phyloP scores from a whole-genome alignment of 208 protist species.

The Borovskyia barvae region DNA sequence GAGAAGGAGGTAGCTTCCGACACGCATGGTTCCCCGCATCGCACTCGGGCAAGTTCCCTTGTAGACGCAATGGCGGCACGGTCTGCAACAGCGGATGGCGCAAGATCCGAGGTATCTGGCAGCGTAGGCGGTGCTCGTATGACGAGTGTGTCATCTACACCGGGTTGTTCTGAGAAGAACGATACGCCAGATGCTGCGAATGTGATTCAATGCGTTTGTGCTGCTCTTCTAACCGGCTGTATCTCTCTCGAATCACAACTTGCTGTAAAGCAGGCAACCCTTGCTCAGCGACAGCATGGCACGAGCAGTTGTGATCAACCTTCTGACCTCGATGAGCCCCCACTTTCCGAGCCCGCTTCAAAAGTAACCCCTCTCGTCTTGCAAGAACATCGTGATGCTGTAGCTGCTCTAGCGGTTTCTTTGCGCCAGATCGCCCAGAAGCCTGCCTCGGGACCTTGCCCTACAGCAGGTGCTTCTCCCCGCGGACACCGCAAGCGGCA shows the following conservation, averaged over 20 bases:
- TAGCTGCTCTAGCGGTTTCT: conserved; percentile 27
- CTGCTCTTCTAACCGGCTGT: conserved; percentile 50
- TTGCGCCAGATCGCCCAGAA: conserved; percentile 23
- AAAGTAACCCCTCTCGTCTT: conserved; percentile 13
- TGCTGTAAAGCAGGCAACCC: conserved; percentile 9
- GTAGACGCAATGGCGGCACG: too few species aligned
- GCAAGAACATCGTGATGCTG: conserved; percentile 28
- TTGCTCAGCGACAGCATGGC: background rate
- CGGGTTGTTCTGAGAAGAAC: too few species aligned
- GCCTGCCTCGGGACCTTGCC: background rate
- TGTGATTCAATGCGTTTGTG: conserved; percentile 19
- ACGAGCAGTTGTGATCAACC: background rate
- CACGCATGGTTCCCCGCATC: too few species aligned
- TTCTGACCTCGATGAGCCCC: too few species aligned
- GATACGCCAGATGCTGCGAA: too few species aligned
- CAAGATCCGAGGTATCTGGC: too few species aligned
- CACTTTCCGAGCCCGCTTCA: conserved; percentile 7
- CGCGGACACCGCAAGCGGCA: too few species aligned
- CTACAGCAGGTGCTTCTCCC: background rate
- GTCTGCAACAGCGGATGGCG: too few species aligned
- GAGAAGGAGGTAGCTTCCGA: conserved; percentile 25
- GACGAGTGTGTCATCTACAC: too few species aligned
- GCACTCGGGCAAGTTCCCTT: too few species aligned
- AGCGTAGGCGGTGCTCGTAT: too few species aligned
- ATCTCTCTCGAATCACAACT: conserved; percentile 47